Evolutionary conservation across 75 land plant species (phyloP).

Genomic region (Pinus tabuliformis): DNA sequence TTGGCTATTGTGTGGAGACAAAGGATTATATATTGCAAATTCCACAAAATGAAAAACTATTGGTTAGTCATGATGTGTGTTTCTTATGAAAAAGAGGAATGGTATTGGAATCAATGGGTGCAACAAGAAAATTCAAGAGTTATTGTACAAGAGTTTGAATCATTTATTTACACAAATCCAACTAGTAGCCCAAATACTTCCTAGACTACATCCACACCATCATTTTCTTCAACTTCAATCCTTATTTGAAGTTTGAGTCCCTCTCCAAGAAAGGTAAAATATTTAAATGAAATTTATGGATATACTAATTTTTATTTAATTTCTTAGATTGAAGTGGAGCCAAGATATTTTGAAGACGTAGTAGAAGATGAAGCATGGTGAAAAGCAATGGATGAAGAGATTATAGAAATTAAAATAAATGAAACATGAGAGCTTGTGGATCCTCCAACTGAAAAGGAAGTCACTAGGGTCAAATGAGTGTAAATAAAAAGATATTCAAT

Average conservation of each 20-base stretch:
- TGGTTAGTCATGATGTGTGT: too few species aligned
- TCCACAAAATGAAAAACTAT: too few species aligned
- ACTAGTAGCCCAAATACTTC: too few species aligned
- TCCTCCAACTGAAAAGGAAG: neutral
- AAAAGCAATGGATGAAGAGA: neutral
- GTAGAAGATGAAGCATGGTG: neutral
- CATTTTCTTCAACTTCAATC: neutral
- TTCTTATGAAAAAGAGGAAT: too few species aligned
- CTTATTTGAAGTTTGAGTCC: neutral
- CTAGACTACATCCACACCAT: neutral
- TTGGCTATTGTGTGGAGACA: neutral
- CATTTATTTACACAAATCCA: too few species aligned
- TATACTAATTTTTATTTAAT: neutral
- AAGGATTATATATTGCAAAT: neutral
- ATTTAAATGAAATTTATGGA: neutral
- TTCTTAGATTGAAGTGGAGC: neutral
- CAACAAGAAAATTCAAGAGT: neutral
- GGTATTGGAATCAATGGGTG: neutral
- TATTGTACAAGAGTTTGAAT: neutral
- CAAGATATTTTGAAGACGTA: neutral
- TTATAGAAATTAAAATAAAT: neutral
- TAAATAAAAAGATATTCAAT: neutral
- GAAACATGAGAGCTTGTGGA: conserved; percentile 9
- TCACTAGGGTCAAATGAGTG: neutral
- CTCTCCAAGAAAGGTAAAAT: neutral